phyloP scores from a whole-genome alignment of 768 basidiomycete genomes.

The Boletus rex-veris region DNA sequence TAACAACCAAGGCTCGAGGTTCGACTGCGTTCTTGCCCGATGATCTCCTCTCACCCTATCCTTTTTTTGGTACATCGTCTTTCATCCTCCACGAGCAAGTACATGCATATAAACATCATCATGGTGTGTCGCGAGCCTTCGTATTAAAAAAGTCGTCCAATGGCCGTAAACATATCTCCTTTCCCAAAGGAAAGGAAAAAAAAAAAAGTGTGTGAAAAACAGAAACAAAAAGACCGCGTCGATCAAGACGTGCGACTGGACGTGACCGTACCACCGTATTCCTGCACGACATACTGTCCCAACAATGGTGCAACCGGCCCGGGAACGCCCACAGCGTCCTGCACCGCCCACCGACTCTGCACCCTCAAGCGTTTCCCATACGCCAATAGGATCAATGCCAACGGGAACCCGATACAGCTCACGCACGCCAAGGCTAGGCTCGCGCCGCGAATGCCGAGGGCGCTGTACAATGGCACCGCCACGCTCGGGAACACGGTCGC shows the following conservation, averaged over 20 bases:
- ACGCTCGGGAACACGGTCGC: constrained; percentile 24
- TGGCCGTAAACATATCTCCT: neutral
- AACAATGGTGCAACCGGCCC: constrained; percentile 11
- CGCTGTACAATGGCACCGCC: constrained; percentile 22
- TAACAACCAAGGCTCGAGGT: neutral
- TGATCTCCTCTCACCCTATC: too few species aligned
- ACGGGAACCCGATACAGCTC: constrained; percentile 25
- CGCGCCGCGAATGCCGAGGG: constrained; percentile 17
- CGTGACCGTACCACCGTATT: constrained; percentile 17
- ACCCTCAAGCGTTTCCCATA: constrained; percentile 22
- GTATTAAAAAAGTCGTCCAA: neutral
- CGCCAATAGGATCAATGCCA: constrained; percentile 16
- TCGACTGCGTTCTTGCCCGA: too few species aligned
- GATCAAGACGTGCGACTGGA: neutral
- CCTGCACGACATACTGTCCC: constrained; percentile 2
- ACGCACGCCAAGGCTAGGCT: constrained; percentile 19
- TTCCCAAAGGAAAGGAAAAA: neutral
- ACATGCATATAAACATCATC: neutral
- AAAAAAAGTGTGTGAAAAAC: too few species aligned
- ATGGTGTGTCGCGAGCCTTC: neutral
- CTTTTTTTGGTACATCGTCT: neutral
- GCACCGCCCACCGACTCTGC: constrained; percentile 25
- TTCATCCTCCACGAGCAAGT: neutral
- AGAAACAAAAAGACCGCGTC: neutral
- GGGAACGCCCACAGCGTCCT: constrained; percentile 7